These are phyloP conservation scores for Termitomyces sp. DNA, from an alignment of 768 basidiomycete species.

Conservation along the genomic window DNA sequence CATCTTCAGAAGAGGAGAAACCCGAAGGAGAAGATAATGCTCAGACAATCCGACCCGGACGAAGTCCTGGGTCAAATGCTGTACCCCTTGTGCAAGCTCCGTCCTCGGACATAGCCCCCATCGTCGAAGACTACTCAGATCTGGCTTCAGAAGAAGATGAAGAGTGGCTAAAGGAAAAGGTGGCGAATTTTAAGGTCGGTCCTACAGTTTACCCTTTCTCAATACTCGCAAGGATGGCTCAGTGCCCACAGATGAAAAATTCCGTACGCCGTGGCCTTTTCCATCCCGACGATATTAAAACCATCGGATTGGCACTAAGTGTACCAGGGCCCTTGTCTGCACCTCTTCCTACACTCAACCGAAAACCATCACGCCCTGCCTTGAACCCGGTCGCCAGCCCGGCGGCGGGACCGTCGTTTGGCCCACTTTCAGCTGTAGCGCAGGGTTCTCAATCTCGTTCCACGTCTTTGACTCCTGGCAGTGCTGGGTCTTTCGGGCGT, in stretches of 20 bases:
- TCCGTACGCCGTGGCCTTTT: conserved; percentile 70
- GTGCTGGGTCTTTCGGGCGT: conserved; percentile 57
- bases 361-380: conserved; percentile 48
- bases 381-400: conserved; percentile 37
- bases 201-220: background rate
- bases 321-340: conserved; percentile 62
- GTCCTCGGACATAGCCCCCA: conserved; percentile 54
- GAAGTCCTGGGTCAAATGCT: conserved; percentile 56
- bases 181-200: conserved; percentile 77
- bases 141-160: conserved; percentile 77
- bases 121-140: conserved; percentile 91
- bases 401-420: conserved; percentile 22
- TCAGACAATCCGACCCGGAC: conserved; percentile 71
- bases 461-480: conserved; percentile 43
- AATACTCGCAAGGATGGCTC: background rate
- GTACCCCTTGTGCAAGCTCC: conserved; percentile 58
- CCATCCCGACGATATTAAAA: conserved; percentile 87
- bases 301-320: conserved; percentile 48
- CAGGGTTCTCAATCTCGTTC: conserved; percentile 47
- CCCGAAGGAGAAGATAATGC: conserved; percentile 65
- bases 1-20: conserved; percentile 49
- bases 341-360: conserved; percentile 51
- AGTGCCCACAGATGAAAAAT: conserved; percentile 52
- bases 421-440: conserved; percentile 20
- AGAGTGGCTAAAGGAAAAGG: conserved; percentile 60